Evolutionary conservation across 2,329 filamentous ascomycete species (phyloP).

Genomic region (Alternaria consortialis): DNA sequence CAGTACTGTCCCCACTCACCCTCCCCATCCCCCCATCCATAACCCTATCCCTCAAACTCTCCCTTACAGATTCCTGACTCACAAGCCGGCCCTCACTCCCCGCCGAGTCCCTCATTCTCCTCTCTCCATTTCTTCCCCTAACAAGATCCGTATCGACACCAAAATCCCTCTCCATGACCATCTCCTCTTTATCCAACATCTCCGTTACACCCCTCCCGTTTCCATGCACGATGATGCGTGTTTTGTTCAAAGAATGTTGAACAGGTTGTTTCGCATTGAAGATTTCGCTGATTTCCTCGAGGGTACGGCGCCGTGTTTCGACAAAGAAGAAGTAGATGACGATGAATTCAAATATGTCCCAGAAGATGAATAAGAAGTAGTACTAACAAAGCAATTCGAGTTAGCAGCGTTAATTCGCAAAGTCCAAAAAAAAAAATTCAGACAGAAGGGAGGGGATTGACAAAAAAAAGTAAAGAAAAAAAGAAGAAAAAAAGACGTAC

Average conservation of each 20-base stretch:
- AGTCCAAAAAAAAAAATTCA: too few relatives aligned
- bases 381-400: slow-evolving; percentile 26
- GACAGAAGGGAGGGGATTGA: too few relatives aligned
- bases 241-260: slow-evolving; percentile 45
- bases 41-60: slow-evolving; percentile 12
- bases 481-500: slow-evolving; percentile 19
- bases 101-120: slow-evolving; percentile 18
- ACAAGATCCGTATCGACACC: slow-evolving; percentile 3
- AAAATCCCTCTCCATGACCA: slow-evolving; percentile 15
- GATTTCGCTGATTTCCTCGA: slow-evolving; percentile 58
- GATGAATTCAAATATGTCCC: slow-evolving; percentile 54
- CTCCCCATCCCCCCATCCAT: slow-evolving; percentile 6
- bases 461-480: neutral
- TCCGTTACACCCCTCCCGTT: slow-evolving; percentile 41
- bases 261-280: slow-evolving; percentile 54
- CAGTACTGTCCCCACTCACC: slow-evolving; percentile 11
- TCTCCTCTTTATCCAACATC: slow-evolving; percentile 42
- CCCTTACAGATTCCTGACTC: slow-evolving; percentile 8
- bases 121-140: neutral
- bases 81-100: slow-evolving; percentile 11
- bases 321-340: slow-evolving; percentile 53
- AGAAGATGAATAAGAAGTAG: slow-evolving; percentile 54
- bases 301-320: slow-evolving; percentile 51
- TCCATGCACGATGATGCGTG: slow-evolving; percentile 43
- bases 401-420: too few relatives aligned